Base-by-base conservation (phyloP, 495 filamentous ascomycete species). In the Pseudomonodictys pantanalensis region DNA sequence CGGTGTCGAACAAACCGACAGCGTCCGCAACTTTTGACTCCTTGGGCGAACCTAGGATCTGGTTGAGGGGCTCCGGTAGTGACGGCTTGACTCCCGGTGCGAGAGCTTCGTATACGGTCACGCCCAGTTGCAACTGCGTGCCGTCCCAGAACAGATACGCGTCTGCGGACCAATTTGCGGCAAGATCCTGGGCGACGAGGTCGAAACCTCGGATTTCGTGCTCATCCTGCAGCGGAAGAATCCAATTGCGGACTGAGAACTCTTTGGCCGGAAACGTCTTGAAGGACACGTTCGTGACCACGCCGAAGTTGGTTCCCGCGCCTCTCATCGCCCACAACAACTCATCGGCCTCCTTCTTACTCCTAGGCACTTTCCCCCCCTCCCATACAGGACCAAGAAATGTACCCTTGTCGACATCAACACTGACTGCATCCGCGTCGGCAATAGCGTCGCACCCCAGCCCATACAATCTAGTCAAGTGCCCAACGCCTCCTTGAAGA, bases 401-500 rank as follows among this genome's bases (percentile, higher is more conserved):
- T 47, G 84, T 41, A 42, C 78, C 53, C 38, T 79, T 60, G 56
- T 78, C 72, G 62, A 80, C 78, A 1, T 77, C 66, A 62, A 81
- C 75, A 65, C 78, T 80, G 72, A 86, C 80, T 42, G 85, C 32
- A 18, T 85, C 76, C 22, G 76, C 81, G 68, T 82, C 83, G 43
- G 85, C 72, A 57, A 87, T 81, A 49, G 78, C 69, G 67, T 87
- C 83, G 69, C 81, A 85, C 9, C 82, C 64, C 26, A 87, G 82
- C 23, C 83, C 82, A 55, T 84, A 64, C 38, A 77, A 51, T 56
- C 83, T 78, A 49, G 80, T 66, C 47, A 86, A 73, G 67, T 85
- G 81, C 11, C 83, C 83, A 43, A 87, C 83, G 64, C 83, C 83
- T 54, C 83, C 84, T 75, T 87, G 83, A 47, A 87, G 71, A 81